Evolutionary conservation across 805 yeast species (phyloP), one percentile per base, ranked within the genome.

Genomic region (Zygosaccharomyces rouxii): DNA sequence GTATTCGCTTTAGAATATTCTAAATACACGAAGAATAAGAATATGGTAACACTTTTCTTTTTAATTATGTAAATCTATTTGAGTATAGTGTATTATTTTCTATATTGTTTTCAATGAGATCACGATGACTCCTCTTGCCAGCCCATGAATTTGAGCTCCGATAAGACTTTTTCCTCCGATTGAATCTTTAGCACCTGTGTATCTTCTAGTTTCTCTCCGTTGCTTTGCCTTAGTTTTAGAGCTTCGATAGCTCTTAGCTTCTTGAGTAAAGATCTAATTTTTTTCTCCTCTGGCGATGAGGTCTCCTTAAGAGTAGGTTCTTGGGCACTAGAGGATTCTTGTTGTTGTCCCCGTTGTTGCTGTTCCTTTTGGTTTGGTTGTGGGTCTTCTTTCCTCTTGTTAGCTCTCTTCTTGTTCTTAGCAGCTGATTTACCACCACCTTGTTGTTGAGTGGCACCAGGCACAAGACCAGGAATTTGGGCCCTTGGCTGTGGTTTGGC

Each of bases 231-330:
- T 74, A 79, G 79, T 69, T 90, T 90, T 61, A 94, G 77, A 46
- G 81, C 82, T 68, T 90, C 96, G 58, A 94, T 94, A n/a, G 99
- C 97, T 63, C 98, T 79, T 54, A 92, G 77, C 71, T 94, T 94
- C 73, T 94, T 94, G 69, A 90, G 77, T 66, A 94, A 76, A 28
- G 94, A 82, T 66, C 99, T 80, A 55, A 89, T 83, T 70, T 90
- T 89, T 76, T 90, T 94, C 59, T 92, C 98, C 69, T 92, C 97
- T 35, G 87, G 75, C 6, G 88, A 80, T 9, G 87, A 79, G 31
- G 67, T 58, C 45, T 60, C 64, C 31, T 58, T 49, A 6, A 39
- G 39, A n/a, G 42, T 18, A n/a, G 42, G 11, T n/a, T 40, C 37
- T 3, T 25, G 11, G 2, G 28, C 10, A 25, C 28, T 25, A 5